phyloP scores from a whole-genome alignment of 805 yeast genomes.

The Yarrowia alimentaria region DNA sequence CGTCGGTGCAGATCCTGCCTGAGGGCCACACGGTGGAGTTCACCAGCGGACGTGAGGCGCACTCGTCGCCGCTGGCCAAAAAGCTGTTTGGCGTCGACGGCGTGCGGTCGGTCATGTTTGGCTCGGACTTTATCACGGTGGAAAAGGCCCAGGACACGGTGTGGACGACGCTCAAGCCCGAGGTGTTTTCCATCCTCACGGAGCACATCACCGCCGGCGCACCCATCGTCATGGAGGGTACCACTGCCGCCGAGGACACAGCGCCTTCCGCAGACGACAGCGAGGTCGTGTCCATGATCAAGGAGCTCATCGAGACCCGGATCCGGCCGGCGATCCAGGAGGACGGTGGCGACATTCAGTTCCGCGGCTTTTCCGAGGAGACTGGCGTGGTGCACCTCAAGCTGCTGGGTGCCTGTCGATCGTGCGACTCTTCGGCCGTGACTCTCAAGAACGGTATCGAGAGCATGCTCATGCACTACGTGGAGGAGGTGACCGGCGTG shows the following conservation, averaged over 20 bases:
- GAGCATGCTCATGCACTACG: conserved; percentile 94
- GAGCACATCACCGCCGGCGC: conserved; percentile 48
- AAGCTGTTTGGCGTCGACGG: conserved; percentile 76
- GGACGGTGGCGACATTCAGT: conserved; percentile 97
- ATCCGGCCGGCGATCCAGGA: conserved; percentile 97
- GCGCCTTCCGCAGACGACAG: conserved; percentile 61
- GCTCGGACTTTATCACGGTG: conserved; percentile 78
- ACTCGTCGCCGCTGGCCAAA: conserved; percentile 71
- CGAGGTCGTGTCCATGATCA: conserved; percentile 84
- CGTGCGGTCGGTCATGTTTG: conserved; percentile 71
- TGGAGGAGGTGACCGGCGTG: conserved; percentile 90
- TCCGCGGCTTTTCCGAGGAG: conserved; percentile 77
- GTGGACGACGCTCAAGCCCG: conserved; percentile 73
- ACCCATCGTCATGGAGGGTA: conserved; percentile 49
- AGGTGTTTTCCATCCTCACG: conserved; percentile 52
- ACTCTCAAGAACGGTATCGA: conserved; percentile 95
- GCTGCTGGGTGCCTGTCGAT: conserved; percentile 92
- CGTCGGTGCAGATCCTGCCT: conserved; percentile 67
- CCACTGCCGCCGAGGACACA: conserved; percentile 42
- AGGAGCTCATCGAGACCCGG: conserved; percentile 88
- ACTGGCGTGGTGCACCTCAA: conserved; percentile 85
- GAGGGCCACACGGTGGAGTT: conserved; percentile 60
- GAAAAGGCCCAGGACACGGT: conserved; percentile 59
- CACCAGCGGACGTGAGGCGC: conserved; percentile 71
- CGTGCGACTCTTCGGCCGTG: conserved; percentile 87